Evolutionary conservation across 441 rosid genomes (phyloP), one percentile per base, ranked within the genome.

Genomic region (Gossypium schwendimanii): DNA sequence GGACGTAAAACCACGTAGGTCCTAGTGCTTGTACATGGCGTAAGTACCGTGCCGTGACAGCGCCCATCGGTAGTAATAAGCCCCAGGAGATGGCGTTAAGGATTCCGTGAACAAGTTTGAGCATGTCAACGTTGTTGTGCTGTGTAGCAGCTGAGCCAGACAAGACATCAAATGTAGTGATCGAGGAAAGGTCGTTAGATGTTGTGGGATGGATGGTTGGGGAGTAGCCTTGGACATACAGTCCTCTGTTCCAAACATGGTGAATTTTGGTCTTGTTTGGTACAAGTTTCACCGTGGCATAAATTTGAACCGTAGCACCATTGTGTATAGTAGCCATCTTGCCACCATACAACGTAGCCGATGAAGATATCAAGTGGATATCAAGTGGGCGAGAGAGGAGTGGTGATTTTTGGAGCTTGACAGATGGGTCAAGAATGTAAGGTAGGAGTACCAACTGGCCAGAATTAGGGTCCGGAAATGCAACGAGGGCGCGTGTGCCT

Each of bases 121-220:
- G 60, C 23, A 83, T 73, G 44, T 75, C 81, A 0, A 81, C 28
- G 73, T 79, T 74, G 58, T 73, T 75, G 64, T 79, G 87, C 28
- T 55, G 83, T 9, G 75, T 36, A 11, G 84, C 87, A 0, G 87
- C 73, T 63, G 77, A 63, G 39, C 94, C 95, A 0, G 97, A 92
- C 71, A 87, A 63, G 80, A 92, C 82, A 57, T 94, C 87, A 18
- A 94, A 77, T 23, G 98, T 92, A 57, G 96, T 74, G 65, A 82
- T 79, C 21, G 63, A 59, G 63, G 63, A 91, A 55, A 94, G 90
- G 69, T 92, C 97, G 3, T 76, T 89, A 3, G 91, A 79, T 21
- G 93, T 89, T 0, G 98, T 94, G 1, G 98, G 97, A 66, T 94
- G 98, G 80, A 92, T 92, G 15, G 98, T 86, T 3, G 98, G 98